A percentile compares a stretch with the other conserved stretches of the same genome.
Conservation (phyloP, 495 filamentous ascomycete species). For the Neurospora africana region DNA sequence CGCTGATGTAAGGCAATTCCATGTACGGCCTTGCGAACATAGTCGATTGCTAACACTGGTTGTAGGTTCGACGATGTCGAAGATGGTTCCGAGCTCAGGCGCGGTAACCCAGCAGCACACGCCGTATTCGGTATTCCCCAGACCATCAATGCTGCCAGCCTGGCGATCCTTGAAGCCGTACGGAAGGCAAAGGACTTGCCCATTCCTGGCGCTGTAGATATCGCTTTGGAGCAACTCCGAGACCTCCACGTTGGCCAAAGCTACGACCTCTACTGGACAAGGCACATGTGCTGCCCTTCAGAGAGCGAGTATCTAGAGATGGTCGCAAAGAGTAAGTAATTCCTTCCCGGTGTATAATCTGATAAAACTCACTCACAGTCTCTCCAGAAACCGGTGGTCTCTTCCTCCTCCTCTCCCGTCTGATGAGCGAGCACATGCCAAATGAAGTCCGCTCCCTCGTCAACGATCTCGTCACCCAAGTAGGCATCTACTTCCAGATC, state of each 20-base stretch:
- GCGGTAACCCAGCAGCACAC: conserved; percentile 76
- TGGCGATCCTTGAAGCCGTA: conserved; percentile 72
- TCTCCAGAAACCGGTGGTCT: conserved; percentile 61
- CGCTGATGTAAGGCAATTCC: too few species aligned
- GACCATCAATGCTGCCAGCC: conserved; percentile 83
- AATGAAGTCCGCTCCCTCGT: conserved; percentile 34
- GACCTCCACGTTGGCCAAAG: conserved; percentile 81
- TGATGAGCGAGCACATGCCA: conserved; percentile 68
- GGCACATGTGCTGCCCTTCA: conserved; percentile 67
- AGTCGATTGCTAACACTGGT: too few species aligned
- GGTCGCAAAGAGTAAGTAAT: conserved; percentile 57
- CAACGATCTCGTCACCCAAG: conserved; percentile 59
- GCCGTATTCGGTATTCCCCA: conserved; percentile 77
- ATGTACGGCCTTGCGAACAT: too few species aligned
- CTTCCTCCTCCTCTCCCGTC: conserved; percentile 68
- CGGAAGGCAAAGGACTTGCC: conserved; percentile 53
- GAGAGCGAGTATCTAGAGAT: conserved; percentile 88
- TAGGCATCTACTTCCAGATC: conserved; percentile 79
- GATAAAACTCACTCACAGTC: not conserved
- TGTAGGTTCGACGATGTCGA: conserved; percentile 60
- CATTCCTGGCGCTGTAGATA: conserved; percentile 52
- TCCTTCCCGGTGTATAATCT: fast-evolving
- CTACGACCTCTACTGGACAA: conserved; percentile 83
- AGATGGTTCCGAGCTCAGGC: conserved; percentile 62
- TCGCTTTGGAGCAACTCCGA: conserved; percentile 68